Evolutionary conservation across 495 filamentous ascomycete species (phyloP).

Genomic region (Pseudoneurospora amorphoporcata): DNA sequence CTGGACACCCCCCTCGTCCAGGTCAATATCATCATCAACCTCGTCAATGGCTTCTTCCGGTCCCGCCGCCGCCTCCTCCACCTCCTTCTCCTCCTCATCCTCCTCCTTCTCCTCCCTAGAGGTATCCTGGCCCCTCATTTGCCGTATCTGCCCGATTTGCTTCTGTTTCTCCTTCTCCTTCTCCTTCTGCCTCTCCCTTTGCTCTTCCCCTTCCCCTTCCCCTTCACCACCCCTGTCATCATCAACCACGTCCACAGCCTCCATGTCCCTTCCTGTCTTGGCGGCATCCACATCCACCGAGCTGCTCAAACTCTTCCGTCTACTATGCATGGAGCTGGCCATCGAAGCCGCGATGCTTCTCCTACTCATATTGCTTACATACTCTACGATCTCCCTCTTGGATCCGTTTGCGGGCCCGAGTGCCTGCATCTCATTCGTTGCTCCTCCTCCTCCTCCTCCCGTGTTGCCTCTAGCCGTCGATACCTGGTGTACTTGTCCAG

Average conservation of each 20-base stretch:
- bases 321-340: background rate
- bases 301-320: background rate
- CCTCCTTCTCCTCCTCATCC: background rate
- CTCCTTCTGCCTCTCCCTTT: background rate
- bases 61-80: background rate
- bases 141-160: background rate
- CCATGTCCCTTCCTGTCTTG: background rate
- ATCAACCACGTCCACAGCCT: background rate
- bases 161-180: background rate
- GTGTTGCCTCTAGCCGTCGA: no score
- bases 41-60: background rate
- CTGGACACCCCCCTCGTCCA: background rate
- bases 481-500: background rate
- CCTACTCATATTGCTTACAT: no score
- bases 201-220: background rate
- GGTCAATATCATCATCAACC: background rate
- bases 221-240: background rate
- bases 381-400: no score
- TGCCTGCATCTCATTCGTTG: no score
- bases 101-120: background rate
- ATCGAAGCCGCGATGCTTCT: background rate
- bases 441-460: no score
- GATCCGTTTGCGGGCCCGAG: no score
- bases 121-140: background rate
- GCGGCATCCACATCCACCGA: background rate